A percentile compares a stretch with the other conserved stretches of the same genome.
These are phyloP conservation scores for Diplodia seriata DNA, from an alignment of 2,329 filamentous ascomycete genomes.

Conservation along the genomic window DNA sequence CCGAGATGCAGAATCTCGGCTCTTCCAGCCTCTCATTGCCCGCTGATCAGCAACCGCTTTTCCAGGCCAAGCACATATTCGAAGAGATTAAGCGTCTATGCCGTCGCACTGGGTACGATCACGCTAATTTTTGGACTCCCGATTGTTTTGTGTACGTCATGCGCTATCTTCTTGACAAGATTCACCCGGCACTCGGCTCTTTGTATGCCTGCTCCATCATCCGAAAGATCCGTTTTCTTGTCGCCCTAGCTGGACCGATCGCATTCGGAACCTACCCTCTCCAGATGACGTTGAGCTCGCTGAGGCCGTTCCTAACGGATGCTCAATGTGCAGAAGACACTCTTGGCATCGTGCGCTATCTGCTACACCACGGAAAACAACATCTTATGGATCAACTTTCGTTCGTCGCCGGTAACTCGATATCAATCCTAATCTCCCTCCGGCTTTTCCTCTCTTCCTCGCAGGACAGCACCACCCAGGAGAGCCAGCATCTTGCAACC, in stretches of 20 bases:
- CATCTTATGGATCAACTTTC: conserved; percentile 72
- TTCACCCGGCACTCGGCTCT: conserved; percentile 83
- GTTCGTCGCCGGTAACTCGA: conserved; percentile 80
- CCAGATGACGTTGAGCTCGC: conserved; percentile 85
- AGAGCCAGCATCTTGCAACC: conserved; percentile 79
- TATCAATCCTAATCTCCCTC: conserved; percentile 81
- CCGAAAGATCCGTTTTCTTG: conserved; percentile 81
- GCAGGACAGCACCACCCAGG: conserved; percentile 81
- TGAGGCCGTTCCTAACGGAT: conserved; percentile 80
- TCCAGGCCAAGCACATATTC: conserved; percentile 77
- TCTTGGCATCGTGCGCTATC: conserved; percentile 83
- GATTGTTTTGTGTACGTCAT: conserved; percentile 75
- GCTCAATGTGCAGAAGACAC: conserved; percentile 89
- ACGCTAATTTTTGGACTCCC: conserved; percentile 74
- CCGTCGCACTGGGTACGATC: conserved; percentile 70
- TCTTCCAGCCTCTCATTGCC: conserved; percentile 71
- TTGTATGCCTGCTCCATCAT: conserved; percentile 86
- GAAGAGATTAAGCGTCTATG: conserved; percentile 81
- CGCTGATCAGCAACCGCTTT: conserved; percentile 84
- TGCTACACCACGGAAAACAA: conserved; percentile 70
- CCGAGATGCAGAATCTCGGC: conserved; percentile 72
- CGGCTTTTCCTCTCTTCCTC: conserved; percentile 75
- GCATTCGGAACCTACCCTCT: conserved; percentile 82
- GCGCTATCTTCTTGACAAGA: conserved; percentile 78
- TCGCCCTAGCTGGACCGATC: conserved; percentile 76